Evolutionary conservation across 805 yeast genomes (phyloP), one percentile per base, ranked within the genome.

Genomic region (Candida arabinofermentans): DNA sequence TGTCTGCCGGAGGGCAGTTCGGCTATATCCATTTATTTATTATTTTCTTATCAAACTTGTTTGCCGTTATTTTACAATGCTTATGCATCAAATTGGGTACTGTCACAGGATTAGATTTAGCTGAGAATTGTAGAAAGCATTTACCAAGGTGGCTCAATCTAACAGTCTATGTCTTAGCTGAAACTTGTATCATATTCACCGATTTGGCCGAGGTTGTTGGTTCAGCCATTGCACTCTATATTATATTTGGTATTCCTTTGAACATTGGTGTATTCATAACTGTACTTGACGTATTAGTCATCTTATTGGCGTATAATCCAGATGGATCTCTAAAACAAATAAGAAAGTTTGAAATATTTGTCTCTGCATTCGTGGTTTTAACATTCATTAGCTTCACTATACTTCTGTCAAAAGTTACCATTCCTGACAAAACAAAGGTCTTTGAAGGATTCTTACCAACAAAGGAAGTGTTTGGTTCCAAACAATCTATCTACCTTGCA

Each of bases 191-290:
- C 47, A 82, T 89, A 27, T 95, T 96, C 8, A 89, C 97, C 0
- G 97, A 89, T 59, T 66, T 89, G 53, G 96, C 96, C 1, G 97
- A 89, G 61, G 96, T 89, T 9, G 91, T 89, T 7, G 97, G 97
- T 2, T 84, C 96, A 3, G 96, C 96, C 9, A 86, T 89, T 36
- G 79, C 96, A 0, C 69, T 89, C 39, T 81, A 86, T 50, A 86
- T 89, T 44, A 61, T 89, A 22, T 81, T 89, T 53, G 71, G 74
- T 2, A 77, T 89, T 9, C 96, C 96, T 0, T 67, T 89, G 42
- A 58, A 80, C 1, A 62, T 72, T 30, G 97, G 97, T 40, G 95
- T 89, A 3, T 48, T 84, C 6, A 59, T 89, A 27, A 89, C 97
- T 0, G 82, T 89, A 1, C 58, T 86, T 3, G 97, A 89, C 58